Evolutionary conservation across 2,329 filamentous ascomycete species (phyloP), one percentile per base, ranked within the genome.

Genomic region (Pseudogymnoascus sp.): DNA sequence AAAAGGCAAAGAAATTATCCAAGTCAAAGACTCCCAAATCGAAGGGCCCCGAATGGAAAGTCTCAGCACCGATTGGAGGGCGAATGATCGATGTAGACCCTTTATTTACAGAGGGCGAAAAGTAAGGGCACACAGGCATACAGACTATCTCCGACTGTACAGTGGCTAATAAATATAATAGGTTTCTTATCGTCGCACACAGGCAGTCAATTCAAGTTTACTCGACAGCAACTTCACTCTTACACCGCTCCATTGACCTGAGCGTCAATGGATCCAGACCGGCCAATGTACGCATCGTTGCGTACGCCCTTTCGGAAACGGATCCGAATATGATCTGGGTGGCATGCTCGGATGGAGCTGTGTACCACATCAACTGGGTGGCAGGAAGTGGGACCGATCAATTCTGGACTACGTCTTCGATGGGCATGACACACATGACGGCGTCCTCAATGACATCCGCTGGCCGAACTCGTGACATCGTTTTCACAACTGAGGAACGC

Each of bases 171-270:
- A 52, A 59, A 29, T 38, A 38, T 16, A 65, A 77, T 69, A 69
- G 90, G 71, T 82, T 88, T 74, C 73, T 97, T 39, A 86, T 97
- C 63, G 74, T 96, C 62, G 84, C 88, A 33, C 90, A 91, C 70
- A 83, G 86, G 64, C 87, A 84, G 29, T 87, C 88, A 8, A 79
- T 97, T 61, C 89, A 92, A 72, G 82, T 96, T 26, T 96, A 94
- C 74, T 89, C 90, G 1, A 84, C 90, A 31, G 79, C 84, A 66
- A 92, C 91, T 62, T 97, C 94, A 1, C 83, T 95, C 59, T 83
- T 95, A 21, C 80, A 91, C 52, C 86, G 91, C 67, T 84, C 86
- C 62, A 87, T 97, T 59, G 77, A 82, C 11, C 77, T 87, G 29
- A 71, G 74, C 69, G 21, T 65, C 68, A 59, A 68, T 39, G 43